Evolutionary conservation across 768 basidiomycete genomes (phyloP).

Genomic region (Mycena latifolia): DNA sequence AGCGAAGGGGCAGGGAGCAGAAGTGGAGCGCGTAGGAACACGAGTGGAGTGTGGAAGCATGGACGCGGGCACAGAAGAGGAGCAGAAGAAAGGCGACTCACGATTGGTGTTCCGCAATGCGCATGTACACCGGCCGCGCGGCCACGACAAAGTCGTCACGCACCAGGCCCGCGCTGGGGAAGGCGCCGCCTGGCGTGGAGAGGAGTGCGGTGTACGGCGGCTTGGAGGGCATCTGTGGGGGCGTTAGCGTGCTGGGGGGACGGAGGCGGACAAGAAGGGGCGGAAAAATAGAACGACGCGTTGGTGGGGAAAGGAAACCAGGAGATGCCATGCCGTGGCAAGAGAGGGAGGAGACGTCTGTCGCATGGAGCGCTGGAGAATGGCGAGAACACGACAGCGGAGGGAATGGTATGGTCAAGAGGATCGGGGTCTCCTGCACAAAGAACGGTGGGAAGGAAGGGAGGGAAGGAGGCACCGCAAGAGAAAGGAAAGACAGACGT

Average conservation of each 20-base stretch:
- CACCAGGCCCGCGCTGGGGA: slow-evolving; percentile 35
- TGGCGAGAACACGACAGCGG: too few species aligned
- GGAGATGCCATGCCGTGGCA: too few species aligned
- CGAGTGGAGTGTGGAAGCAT: too few species aligned
- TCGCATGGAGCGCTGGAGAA: too few species aligned
- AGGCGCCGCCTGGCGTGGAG: slow-evolving; percentile 28
- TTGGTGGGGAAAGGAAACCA: too few species aligned
- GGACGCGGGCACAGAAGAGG: too few species aligned
- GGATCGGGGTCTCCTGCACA: neutral
- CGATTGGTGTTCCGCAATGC: slow-evolving; percentile 53
- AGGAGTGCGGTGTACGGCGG: slow-evolving; percentile 42
- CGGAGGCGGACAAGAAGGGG: neutral
- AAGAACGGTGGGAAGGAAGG: neutral
- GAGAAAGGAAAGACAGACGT: neutral
- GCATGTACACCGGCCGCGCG: slow-evolving; percentile 57
- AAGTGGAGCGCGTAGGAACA: too few species aligned
- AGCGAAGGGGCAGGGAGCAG: too few species aligned
- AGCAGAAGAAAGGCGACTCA: neutral
- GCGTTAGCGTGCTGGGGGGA: neutral
- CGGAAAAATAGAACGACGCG: slow-evolving; percentile 10
- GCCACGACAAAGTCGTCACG: slow-evolving; percentile 42
- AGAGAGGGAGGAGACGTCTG: too few species aligned
- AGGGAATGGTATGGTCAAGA: too few species aligned
- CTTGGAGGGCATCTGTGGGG: slow-evolving; percentile 47
- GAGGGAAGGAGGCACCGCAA: too few species aligned